Percentiles rank a stretch among this genome's conserved stretches.
Conservation (phyloP, 768 basidiomycete genomes). For the Tulasnella sp. region DNA sequence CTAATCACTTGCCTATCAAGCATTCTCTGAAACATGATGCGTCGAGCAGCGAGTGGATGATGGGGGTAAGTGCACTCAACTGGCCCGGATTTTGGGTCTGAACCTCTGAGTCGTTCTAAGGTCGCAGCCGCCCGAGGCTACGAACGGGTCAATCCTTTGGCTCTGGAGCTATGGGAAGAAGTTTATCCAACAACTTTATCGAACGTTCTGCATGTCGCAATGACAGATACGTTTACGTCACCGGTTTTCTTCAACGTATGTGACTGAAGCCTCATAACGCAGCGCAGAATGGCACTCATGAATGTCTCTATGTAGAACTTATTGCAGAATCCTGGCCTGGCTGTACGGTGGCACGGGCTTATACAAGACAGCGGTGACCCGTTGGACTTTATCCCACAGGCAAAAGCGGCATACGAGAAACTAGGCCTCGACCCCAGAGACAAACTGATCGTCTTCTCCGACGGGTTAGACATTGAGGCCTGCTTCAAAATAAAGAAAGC, state of each 20-base stretch:
- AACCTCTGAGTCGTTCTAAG: conserved; percentile 45
- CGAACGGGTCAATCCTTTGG: conserved; percentile 67
- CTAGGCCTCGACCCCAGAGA: conserved; percentile 67
- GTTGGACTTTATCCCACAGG: conserved; percentile 72
- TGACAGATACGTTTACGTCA: conserved; percentile 96
- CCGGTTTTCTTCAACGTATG: conserved; percentile 77
- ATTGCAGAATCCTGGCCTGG: conserved; percentile 52
- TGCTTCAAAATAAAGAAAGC: conserved; percentile 70
- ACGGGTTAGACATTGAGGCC: conserved; percentile 72
- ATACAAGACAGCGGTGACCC: conserved; percentile 96
- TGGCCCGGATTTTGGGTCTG: background rate
- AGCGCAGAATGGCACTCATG: background rate
- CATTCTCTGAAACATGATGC: background rate
- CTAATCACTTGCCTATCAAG: conserved; percentile 34
- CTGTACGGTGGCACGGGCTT: conserved; percentile 74
- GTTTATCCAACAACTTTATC: conserved; percentile 57
- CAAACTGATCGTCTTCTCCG: conserved; percentile 84
- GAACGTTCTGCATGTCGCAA: conserved; percentile 60
- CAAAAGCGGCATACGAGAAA: conserved; percentile 68
- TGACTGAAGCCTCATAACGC: background rate
- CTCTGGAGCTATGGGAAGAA: conserved; percentile 85
- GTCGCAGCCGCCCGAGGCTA: conserved; percentile 86
- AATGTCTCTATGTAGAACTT: conserved; percentile 43
- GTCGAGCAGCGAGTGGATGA: conserved; percentile 77
- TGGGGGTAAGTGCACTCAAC: conserved; percentile 62